These are phyloP conservation scores for Rubia tinctorum DNA, from an alignment of 305 asterid species.

Conservation along the genomic window DNA sequence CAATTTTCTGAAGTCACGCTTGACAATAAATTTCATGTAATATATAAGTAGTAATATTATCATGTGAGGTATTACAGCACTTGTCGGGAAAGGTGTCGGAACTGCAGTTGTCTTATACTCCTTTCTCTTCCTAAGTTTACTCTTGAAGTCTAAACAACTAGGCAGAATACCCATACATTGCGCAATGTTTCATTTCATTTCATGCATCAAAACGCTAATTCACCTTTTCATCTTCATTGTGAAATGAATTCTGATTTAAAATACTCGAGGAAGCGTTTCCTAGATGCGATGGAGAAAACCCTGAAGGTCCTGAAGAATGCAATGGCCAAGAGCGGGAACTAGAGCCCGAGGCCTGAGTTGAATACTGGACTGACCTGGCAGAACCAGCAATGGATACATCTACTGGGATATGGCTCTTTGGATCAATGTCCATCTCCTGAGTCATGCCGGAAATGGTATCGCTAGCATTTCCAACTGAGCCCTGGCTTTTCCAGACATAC, in stretches of 20 bases:
- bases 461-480: conserved; percentile 33
- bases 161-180: neutral
- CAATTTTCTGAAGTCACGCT: no score
- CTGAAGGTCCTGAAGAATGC: conserved; percentile 33
- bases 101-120: no score
- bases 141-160: neutral
- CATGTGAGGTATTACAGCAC: neutral
- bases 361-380: conserved; percentile 33
- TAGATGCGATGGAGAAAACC: conserved; percentile 32
- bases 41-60: neutral
- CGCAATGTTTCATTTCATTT: neutral
- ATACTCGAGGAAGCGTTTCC: conserved; percentile 25
- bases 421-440: conserved; percentile 63
- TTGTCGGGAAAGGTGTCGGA: neutral
- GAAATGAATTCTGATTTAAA: conserved; percentile 36
- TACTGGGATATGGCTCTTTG: conserved; percentile 30
- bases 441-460: conserved; percentile 33
- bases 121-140: neutral
- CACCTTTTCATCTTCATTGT: conserved; percentile 31
- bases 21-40: neutral
- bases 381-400: conserved; percentile 39
- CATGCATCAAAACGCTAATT: conserved; percentile 16
- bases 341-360: conserved; percentile 37
- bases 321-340: conserved; percentile 57
- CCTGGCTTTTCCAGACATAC: conserved; percentile 52